These are phyloP conservation scores for Cryptococcus sp. DNA, from an alignment of 1,284 basidiomycete genomes.

Conservation along the genomic window DNA sequence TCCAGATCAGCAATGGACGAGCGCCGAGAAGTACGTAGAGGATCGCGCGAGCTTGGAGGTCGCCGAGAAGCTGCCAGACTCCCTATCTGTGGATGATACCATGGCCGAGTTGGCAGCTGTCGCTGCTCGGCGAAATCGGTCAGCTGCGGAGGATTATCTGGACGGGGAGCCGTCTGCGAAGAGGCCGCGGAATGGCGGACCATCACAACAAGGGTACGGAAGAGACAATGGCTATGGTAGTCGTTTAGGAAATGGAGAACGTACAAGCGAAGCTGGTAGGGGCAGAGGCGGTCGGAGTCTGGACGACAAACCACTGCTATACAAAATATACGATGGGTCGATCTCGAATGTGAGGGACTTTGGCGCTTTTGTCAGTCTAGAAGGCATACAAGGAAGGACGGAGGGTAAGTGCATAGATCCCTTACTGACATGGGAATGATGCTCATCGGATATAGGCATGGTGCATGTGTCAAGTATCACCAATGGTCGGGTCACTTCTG, in stretches of 20 bases:
- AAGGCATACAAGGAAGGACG: constrained; percentile 78
- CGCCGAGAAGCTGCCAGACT: constrained; percentile 56
- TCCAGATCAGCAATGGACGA: constrained; percentile 67
- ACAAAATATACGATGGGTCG: constrained; percentile 91
- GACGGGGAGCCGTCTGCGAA: constrained; percentile 59
- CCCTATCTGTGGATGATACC: constrained; percentile 70
- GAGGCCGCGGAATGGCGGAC: constrained; percentile 60
- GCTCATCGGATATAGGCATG: constrained; percentile 65
- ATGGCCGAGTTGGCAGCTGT: constrained; percentile 73
- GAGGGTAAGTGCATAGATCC: constrained; percentile 67
- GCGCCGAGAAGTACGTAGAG: constrained; percentile 57
- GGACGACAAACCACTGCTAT: constrained; percentile 84
- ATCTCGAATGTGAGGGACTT: constrained; percentile 90
- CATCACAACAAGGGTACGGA: constrained; percentile 42
- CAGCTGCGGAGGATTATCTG: constrained; percentile 57
- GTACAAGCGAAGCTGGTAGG: constrained; percentile 5
- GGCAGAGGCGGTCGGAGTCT: constrained; percentile 52
- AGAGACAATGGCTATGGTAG: constrained; percentile 55
- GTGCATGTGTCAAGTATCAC: constrained; percentile 92
- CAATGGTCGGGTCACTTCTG: constrained; percentile 79
- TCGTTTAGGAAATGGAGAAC: constrained; percentile 12
- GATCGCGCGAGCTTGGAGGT: constrained; percentile 53
- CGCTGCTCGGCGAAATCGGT: constrained; percentile 59
- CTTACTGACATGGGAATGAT: neutral
- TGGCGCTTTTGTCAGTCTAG: constrained; percentile 87